A percentile compares a stretch with the other conserved stretches of the same genome.
Evolutionary conservation across 805 yeast species (phyloP).

Genomic region (Suhomyces tanzawaensis): DNA sequence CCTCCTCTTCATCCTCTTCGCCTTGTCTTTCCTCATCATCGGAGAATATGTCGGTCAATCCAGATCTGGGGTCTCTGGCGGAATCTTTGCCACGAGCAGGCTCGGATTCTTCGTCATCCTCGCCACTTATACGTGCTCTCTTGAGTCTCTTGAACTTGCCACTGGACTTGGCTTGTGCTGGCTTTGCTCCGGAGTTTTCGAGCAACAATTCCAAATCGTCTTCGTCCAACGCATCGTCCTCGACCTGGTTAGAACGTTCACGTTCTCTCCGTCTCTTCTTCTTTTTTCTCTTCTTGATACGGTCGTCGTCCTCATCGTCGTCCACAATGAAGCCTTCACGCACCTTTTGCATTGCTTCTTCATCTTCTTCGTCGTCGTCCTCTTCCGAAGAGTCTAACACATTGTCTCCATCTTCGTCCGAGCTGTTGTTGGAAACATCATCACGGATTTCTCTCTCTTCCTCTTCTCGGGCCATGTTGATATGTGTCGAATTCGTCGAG

Average conservation of each 20-base stretch:
- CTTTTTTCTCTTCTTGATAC: slow-evolving; percentile 31
- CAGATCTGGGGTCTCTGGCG: slow-evolving; percentile 31
- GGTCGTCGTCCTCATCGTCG: slow-evolving; percentile 55
- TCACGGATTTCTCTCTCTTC: slow-evolving; percentile 39
- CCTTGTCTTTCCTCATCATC: slow-evolving; percentile 45
- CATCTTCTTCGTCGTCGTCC: slow-evolving; percentile 82
- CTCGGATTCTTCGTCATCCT: slow-evolving; percentile 30
- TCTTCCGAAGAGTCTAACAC: slow-evolving; percentile 74
- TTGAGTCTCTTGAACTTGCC: slow-evolving; percentile 77
- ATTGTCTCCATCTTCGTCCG: slow-evolving; percentile 38
- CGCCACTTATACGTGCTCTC: slow-evolving; percentile 49
- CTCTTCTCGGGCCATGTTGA: slow-evolving; percentile 32
- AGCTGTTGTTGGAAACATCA: slow-evolving; percentile 26
- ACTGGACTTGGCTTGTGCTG: slow-evolving; percentile 34
- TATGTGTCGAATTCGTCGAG: background rate
- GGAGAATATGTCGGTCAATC: slow-evolving; percentile 67
- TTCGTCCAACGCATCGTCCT: slow-evolving; percentile 78
- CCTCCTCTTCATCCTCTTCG: slow-evolving; percentile 28
- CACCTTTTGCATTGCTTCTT: slow-evolving; percentile 78
- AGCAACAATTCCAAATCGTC: slow-evolving; percentile 90
- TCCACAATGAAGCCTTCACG: slow-evolving; percentile 94
- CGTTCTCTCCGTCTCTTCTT: slow-evolving; percentile 41
- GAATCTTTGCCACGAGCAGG: slow-evolving; percentile 23
- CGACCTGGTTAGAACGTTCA: slow-evolving; percentile 20
- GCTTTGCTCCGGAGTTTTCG: slow-evolving; percentile 83